Evolutionary conservation across 345 rosid species (phyloP).

Genomic region (Ceriops tagal): DNA sequence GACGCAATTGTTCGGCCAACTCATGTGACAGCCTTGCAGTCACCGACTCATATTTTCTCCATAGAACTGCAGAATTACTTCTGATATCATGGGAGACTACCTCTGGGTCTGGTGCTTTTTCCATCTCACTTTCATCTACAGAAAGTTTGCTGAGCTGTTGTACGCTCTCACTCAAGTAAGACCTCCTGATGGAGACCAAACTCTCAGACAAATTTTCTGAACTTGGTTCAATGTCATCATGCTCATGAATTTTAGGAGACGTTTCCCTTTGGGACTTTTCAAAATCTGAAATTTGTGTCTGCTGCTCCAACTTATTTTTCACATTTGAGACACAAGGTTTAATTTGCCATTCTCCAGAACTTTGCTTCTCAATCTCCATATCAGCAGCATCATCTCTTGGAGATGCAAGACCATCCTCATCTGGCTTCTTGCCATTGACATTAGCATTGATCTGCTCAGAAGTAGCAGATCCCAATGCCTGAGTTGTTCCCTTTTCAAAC

Average conservation of each 20-base stretch:
- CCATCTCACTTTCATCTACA: conserved; percentile 38
- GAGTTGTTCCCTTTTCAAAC: conserved; percentile 71
- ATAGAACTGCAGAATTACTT: conserved; percentile 46
- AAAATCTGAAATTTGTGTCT: conserved; percentile 34
- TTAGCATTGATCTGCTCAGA: conserved; percentile 68
- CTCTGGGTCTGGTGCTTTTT: conserved; percentile 36
- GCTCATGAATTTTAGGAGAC: conserved; percentile 27
- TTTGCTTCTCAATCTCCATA: conserved; percentile 61
- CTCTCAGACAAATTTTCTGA: conserved; percentile 39
- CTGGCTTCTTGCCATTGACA: conserved; percentile 39
- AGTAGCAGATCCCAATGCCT: conserved; percentile 83
- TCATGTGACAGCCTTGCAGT: conserved; percentile 82
- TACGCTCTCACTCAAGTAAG: conserved; percentile 39
- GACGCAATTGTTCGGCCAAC: conserved; percentile 91
- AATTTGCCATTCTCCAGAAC: conserved; percentile 37
- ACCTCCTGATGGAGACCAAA: conserved; percentile 50
- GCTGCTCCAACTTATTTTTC: conserved; percentile 41
- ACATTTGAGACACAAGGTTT: conserved; percentile 29
- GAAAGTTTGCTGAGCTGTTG: conserved; percentile 42
- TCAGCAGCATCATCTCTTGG: conserved; percentile 43
- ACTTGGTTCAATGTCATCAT: conserved; percentile 31
- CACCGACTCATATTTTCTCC: conserved; percentile 79
- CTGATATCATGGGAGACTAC: conserved; percentile 42
- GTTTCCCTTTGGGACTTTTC: conserved; percentile 34
- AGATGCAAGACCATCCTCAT: conserved; percentile 42